phyloP scores from a whole-genome alignment of 768 basidiomycete species.

The Dacryopinax spathularia region DNA sequence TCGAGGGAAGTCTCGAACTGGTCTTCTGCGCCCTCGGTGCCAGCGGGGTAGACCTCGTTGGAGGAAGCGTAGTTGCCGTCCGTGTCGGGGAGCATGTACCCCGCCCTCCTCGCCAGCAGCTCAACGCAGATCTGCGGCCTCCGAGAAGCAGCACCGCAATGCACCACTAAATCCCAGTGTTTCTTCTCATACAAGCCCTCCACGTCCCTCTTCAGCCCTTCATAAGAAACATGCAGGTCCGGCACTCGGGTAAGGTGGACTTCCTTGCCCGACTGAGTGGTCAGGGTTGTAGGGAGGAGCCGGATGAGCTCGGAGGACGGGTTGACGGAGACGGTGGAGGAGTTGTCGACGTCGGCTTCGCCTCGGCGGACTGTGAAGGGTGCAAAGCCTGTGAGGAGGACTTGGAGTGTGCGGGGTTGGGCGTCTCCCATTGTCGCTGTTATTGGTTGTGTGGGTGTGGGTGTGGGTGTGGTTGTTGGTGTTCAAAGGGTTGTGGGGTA shows the following conservation, averaged over 20 bases:
- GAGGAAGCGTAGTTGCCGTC: constrained; percentile 3
- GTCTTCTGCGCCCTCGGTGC: background rate
- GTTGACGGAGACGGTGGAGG: background rate
- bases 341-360: background rate
- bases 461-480: too few species aligned
- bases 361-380: constrained; percentile 5
- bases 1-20: background rate
- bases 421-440: background rate
- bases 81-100: constrained; percentile 2
- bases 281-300: background rate
- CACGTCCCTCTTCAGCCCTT: background rate
- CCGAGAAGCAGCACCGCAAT: constrained; percentile 4
- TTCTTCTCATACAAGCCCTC: background rate
- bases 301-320: constrained; percentile 8
- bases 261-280: background rate
- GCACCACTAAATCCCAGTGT: constrained; percentile 2
- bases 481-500: background rate
- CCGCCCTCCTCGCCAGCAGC: background rate
- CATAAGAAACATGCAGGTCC: constrained; percentile 7
- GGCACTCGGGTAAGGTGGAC: constrained; percentile 1
- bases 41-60: background rate
- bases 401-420: background rate
- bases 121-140: background rate
- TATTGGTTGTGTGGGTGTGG: too few species aligned
- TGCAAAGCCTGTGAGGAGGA: constrained; percentile 6